A percentile compares a stretch with the other conserved stretches of the same genome.
These are phyloP conservation scores for Dothidotthia symphoricarpi DNA, from an alignment of 2,329 filamentous ascomycete species.

Conservation along the genomic window DNA sequence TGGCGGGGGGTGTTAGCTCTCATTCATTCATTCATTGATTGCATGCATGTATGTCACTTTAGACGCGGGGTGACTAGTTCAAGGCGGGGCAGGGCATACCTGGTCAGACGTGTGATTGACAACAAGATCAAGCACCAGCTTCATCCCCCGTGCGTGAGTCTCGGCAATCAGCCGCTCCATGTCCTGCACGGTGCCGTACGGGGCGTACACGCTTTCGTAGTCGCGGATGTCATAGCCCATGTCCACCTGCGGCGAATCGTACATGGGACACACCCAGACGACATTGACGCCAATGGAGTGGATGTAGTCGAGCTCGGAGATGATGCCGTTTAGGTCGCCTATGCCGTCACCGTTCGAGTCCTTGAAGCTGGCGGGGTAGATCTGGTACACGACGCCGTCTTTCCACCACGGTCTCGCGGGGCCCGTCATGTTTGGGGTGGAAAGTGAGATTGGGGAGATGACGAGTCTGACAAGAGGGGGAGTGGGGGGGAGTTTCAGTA, in stretches of 20 bases:
- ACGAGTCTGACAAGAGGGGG: not conserved
- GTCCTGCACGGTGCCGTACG: conserved; percentile 43
- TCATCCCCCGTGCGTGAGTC: conserved; percentile 39
- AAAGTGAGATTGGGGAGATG: not conserved
- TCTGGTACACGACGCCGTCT: conserved; percentile 60
- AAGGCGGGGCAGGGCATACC: conserved; percentile 13
- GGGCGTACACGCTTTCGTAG: conserved; percentile 42
- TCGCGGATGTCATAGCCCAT: conserved; percentile 44
- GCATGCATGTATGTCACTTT: not conserved
- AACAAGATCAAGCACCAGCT: conserved; percentile 43
- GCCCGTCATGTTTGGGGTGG: conserved; percentile 28
- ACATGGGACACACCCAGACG: conserved; percentile 44
- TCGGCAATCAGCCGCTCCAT: conserved; percentile 41
- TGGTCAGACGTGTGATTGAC: conserved; percentile 43
- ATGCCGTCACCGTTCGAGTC: conserved; percentile 57
- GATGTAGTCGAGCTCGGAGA: conserved; percentile 57
- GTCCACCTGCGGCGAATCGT: conserved; percentile 49
- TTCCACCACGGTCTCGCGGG: conserved; percentile 56
- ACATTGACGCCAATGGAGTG: conserved; percentile 47
- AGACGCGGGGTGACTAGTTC: no score
- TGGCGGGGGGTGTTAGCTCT: no score
- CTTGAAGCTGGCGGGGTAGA: conserved; percentile 63
- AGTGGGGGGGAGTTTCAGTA: conserved; percentile 1
- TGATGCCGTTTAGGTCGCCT: conserved; percentile 59
- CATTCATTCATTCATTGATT: no score